Evolutionary conservation across 352 stramenopile species (phyloP).

Genomic region (Globisporangium cylindrosporum): DNA sequence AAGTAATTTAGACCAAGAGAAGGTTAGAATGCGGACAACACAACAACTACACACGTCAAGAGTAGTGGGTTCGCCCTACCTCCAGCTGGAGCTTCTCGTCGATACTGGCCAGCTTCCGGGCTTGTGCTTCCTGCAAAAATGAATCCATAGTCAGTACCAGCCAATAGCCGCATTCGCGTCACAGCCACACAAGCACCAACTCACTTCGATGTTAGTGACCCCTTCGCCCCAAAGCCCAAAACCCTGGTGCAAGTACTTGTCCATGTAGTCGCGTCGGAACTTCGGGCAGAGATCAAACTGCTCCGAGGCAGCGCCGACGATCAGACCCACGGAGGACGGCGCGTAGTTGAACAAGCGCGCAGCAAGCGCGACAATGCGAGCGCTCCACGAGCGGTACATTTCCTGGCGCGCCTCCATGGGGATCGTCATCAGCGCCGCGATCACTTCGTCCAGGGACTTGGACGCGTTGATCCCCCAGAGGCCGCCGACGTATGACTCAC

Average conservation of each 20-base stretch:
- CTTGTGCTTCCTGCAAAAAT: constrained; percentile 43
- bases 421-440: constrained; percentile 75
- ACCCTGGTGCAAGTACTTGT: constrained; percentile 70
- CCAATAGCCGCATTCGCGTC: too few species aligned
- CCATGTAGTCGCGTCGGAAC: constrained; percentile 75
- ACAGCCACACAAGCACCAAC: background rate
- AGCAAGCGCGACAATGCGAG: constrained; percentile 66
- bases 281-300: constrained; percentile 74
- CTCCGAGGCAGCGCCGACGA: constrained; percentile 65
- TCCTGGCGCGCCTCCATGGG: constrained; percentile 78
- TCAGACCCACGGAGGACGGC: constrained; percentile 59
- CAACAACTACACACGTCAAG: background rate
- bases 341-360: constrained; percentile 78
- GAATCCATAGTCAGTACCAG: background rate
- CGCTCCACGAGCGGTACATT: constrained; percentile 86
- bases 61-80: constrained; percentile 18
- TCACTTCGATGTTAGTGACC: constrained; percentile 39
- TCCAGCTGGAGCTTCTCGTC: constrained; percentile 56
- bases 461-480: constrained; percentile 61
- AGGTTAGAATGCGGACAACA: background rate
- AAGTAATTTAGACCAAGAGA: background rate
- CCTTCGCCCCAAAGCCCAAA: constrained; percentile 71
- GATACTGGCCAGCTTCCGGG: constrained; percentile 66
- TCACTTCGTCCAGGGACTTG: constrained; percentile 63
- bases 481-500: constrained; percentile 76